Evolutionary conservation across 495 filamentous ascomycete genomes (phyloP).

Genomic region (Parathielavia appendiculata): DNA sequence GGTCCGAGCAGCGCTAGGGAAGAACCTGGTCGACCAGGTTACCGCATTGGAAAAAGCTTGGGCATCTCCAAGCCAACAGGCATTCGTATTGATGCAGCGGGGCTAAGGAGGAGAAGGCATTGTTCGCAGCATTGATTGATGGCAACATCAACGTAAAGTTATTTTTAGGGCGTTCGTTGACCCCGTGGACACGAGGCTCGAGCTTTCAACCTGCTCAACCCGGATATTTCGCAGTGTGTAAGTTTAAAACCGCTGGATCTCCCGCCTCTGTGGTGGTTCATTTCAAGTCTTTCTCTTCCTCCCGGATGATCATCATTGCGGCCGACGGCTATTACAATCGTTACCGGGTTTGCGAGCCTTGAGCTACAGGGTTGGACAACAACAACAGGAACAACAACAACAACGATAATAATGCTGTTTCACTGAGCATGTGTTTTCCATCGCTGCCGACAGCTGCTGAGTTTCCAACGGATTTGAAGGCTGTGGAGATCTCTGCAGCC

Average conservation of each 20-base stretch:
- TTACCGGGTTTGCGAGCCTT: background rate
- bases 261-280: background rate
- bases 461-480: background rate
- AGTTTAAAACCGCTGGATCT: background rate
- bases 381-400: too few species aligned
- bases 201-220: background rate
- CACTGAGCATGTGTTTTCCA: background rate
- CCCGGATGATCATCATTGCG: background rate
- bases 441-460: background rate
- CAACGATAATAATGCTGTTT: too few species aligned
- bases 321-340: background rate
- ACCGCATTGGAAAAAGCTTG: slow-evolving; percentile 13
- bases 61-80: slow-evolving; percentile 10
- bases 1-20: slow-evolving; percentile 14
- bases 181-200: slow-evolving; percentile 7
- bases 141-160: too few species aligned
- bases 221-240: background rate
- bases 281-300: background rate
- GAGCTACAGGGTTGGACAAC: too few species aligned
- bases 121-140: slow-evolving; percentile 3
- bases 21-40: slow-evolving; percentile 8
- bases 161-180: slow-evolving; percentile 6
- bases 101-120: slow-evolving; percentile 1
- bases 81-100: slow-evolving; percentile 18
- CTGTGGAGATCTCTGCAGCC: background rate